Conservation (phyloP, 2,329 filamentous ascomycete genomes). For the Clonostachys rhizophaga region DNA sequence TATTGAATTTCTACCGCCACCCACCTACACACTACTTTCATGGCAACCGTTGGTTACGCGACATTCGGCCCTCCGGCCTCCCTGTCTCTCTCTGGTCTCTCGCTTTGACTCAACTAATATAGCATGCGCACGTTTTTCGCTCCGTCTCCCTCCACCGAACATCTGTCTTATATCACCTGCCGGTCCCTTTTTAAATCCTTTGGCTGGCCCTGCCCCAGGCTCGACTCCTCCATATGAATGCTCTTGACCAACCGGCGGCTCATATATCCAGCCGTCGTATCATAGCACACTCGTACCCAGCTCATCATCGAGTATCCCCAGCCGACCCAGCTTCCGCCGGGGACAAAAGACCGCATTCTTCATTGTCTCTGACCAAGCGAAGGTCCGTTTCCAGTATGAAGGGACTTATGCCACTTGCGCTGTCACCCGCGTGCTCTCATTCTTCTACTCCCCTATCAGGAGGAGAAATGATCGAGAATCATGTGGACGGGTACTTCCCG, state of each 20-base stretch:
- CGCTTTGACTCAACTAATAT: too few relatives aligned
- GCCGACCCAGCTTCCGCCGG: too few relatives aligned
- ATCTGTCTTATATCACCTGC: too few relatives aligned
- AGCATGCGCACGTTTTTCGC: too few relatives aligned
- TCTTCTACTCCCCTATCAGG: slow-evolving; percentile 10
- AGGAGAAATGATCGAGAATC: slow-evolving; percentile 18
- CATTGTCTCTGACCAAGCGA: slow-evolving; percentile 6
- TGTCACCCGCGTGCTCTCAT: slow-evolving; percentile 14
- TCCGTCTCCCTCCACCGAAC: too few relatives aligned
- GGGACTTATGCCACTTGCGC: slow-evolving; percentile 26
- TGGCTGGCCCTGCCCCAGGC: too few relatives aligned
- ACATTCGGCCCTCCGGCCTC: too few relatives aligned
- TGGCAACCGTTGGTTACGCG: too few relatives aligned
- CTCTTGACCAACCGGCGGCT: not conserved
- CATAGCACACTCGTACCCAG: not conserved
- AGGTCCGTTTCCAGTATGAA: slow-evolving; percentile 33
- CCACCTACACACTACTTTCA: too few relatives aligned
- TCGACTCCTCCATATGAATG: not conserved
- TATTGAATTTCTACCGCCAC: too few relatives aligned
- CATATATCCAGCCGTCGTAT: not conserved
- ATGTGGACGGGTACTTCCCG: slow-evolving; percentile 40
- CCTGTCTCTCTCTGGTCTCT: too few relatives aligned
- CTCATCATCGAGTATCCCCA: not conserved
- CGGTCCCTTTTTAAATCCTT: too few relatives aligned
- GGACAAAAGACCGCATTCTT: not conserved